Evolutionary conservation across 495 filamentous ascomycete genomes (phyloP), one percentile per base, ranked within the genome.

Genomic region (Penicillium flavigenum): DNA sequence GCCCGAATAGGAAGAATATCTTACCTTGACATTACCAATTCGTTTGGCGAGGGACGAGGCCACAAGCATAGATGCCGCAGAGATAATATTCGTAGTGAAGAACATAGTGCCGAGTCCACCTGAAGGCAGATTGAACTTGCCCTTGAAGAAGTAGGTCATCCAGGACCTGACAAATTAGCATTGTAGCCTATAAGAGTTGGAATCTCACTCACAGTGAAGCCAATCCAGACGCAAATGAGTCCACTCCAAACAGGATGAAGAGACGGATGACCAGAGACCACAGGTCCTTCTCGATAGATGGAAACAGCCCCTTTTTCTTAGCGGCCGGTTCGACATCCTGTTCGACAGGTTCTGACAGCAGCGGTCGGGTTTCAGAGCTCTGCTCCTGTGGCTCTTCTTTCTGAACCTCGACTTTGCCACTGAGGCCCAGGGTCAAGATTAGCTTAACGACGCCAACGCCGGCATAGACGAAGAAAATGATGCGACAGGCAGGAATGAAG

Each of bases 161-260:
- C 86, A 83, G 1, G 87, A 85, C 58, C 81, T 77, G 63, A 42
- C 16, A 10, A 19, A 22, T 65, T 50, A 66, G 52, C 22, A 14
- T 41, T 16, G 11, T 14, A 26, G 27, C 12, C 17, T 17, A 26
- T n/a, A n/a, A 41, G 19, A 11, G 10, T 16, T 39, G 3, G 52
- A 22, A 53, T 32, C 17, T 43, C 24, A 77, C 79, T 60, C 73
- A 84, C 81, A 88, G 77, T 20, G 83, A 81, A 48, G 86, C 87
- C 76, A 96, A 84, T 29, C 90, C 89, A 42, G 88, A 88, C 3
- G 90, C 88, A 44, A 94, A 79, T 0, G 86, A 86, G 73, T 96
- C 92, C 3, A 96, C 66, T 39, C 83, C 82, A 60, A 96, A 86
- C 11, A 96, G 75, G 50, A 89, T 79, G 73, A 88, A 91, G 0